phyloP scores from a whole-genome alignment of 2,329 filamentous ascomycete species.

The Fusarium devonianum region DNA sequence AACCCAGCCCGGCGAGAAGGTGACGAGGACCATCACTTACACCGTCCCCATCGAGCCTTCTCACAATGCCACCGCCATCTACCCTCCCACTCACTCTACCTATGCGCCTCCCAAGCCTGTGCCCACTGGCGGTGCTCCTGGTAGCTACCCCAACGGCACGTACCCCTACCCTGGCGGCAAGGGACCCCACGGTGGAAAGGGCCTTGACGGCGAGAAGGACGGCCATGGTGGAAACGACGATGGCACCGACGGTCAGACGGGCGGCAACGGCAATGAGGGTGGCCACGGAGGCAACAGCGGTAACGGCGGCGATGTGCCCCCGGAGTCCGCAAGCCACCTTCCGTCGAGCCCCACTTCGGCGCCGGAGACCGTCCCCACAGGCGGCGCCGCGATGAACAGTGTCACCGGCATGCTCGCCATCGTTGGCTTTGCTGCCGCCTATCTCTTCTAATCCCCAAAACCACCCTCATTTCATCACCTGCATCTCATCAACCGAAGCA shows the following conservation, averaged over 20 bases:
- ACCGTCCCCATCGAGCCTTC: conserved; percentile 30
- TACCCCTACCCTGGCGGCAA: conserved; percentile 18
- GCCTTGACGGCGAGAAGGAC: conserved; percentile 9
- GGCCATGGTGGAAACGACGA: neutral
- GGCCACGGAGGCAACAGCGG: conserved; percentile 1
- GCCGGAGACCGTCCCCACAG: conserved; percentile 35
- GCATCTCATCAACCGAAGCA: conserved; percentile 19
- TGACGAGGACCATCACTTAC: conserved; percentile 40
- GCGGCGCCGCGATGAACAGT: conserved; percentile 43
- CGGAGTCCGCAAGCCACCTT: conserved; percentile 15
- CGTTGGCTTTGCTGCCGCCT: conserved; percentile 50
- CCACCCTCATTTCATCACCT: neutral
- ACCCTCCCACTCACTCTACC: conserved; percentile 32
- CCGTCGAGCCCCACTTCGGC: conserved; percentile 25
- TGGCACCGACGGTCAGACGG: conserved; percentile 1
- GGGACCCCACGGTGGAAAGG: conserved; percentile 26
- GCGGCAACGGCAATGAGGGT: conserved; percentile 8
- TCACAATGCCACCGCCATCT: conserved; percentile 28
- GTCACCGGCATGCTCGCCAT: conserved; percentile 48
- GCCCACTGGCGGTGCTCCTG: conserved; percentile 23
- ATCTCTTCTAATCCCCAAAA: conserved; percentile 49
- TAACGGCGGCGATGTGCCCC: conserved; percentile 2
- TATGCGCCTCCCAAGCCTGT: conserved; percentile 27
- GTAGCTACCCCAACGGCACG: conserved; percentile 27
- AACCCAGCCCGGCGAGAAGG: conserved; percentile 32